Conservation (phyloP, 768 basidiomycete genomes). For the Leccinellum albellum region DNA sequence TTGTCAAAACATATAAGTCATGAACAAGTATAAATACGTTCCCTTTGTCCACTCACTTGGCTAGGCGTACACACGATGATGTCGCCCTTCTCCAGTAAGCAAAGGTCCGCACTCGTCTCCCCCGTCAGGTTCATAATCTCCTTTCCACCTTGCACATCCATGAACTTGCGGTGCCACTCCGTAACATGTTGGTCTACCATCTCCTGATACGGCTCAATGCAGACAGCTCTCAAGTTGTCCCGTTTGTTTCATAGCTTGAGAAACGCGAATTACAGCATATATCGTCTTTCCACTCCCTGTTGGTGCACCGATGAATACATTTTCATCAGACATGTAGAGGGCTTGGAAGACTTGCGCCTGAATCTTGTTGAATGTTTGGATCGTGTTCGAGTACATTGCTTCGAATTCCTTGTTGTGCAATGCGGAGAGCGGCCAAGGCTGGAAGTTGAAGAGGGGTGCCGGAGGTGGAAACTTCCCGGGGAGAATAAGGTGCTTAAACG, state of each 20-base stretch:
- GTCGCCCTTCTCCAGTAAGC: constrained; percentile 86
- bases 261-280: constrained; percentile 93
- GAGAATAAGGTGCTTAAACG: constrained; percentile 96
- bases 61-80: constrained; percentile 91
- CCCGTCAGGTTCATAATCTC: constrained; percentile 92
- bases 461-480: constrained; percentile 95
- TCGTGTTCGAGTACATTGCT: constrained; percentile 72
- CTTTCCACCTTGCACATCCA: constrained; percentile 81
- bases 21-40: neutral
- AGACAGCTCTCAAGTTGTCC: constrained; percentile 81
- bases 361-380: constrained; percentile 95
- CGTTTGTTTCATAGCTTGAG: constrained; percentile 91
- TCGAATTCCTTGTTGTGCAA: constrained; percentile 94
- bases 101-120: constrained; percentile 88
- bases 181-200: constrained; percentile 90
- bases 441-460: constrained; percentile 89
- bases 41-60: constrained; percentile 51
- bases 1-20: constrained; percentile 1
- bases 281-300: constrained; percentile 98
- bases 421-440: constrained; percentile 83
- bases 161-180: constrained; percentile 89
- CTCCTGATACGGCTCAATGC: constrained; percentile 95
- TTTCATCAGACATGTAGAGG: constrained; percentile 93
- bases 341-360: constrained; percentile 99
- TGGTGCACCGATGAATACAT: constrained; percentile 94